These are phyloP conservation scores for Cyclocybe aegerita DNA, from an alignment of 768 basidiomycete genomes.

Conservation along the genomic window DNA sequence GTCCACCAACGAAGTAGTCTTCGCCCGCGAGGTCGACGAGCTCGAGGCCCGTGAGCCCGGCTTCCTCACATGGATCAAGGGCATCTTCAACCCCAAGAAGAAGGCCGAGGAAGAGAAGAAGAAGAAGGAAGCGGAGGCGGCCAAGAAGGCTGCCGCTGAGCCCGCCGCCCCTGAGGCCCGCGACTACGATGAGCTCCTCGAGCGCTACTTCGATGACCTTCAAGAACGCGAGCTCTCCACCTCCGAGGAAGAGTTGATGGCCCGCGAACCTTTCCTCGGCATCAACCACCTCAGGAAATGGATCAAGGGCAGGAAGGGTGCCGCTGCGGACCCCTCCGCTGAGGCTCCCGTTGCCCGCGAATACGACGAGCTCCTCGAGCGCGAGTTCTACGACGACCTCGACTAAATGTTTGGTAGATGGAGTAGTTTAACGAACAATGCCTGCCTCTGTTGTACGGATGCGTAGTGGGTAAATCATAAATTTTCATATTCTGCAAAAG, in stretches of 20 bases:
- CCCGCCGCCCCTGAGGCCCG: not conserved
- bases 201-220: conserved; percentile 6
- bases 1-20: too few relatives aligned
- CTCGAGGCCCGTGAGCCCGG: too few relatives aligned
- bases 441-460: conserved; percentile 1
- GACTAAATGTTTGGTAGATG: conserved; percentile 12
- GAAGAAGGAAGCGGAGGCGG: not conserved
- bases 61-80: too few relatives aligned
- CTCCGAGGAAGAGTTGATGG: too few relatives aligned
- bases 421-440: conserved; percentile 4
- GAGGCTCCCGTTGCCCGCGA: not conserved
- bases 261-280: conserved; percentile 4
- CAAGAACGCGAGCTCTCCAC: conserved; percentile 1
- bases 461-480: not conserved
- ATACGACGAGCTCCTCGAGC: conserved; percentile 9
- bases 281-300: conserved; percentile 4
- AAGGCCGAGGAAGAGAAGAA: too few relatives aligned
- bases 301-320: not conserved
- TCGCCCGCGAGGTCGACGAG: too few relatives aligned
- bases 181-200: conserved; percentile 7
- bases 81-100: too few relatives aligned
- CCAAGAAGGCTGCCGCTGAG: not conserved
- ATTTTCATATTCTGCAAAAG: not conserved
- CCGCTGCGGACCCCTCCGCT: not conserved
- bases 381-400: conserved; percentile 15